Base-by-base conservation (phyloP, 768 basidiomycete genomes). In the Amylocystis lapponica region DNA sequence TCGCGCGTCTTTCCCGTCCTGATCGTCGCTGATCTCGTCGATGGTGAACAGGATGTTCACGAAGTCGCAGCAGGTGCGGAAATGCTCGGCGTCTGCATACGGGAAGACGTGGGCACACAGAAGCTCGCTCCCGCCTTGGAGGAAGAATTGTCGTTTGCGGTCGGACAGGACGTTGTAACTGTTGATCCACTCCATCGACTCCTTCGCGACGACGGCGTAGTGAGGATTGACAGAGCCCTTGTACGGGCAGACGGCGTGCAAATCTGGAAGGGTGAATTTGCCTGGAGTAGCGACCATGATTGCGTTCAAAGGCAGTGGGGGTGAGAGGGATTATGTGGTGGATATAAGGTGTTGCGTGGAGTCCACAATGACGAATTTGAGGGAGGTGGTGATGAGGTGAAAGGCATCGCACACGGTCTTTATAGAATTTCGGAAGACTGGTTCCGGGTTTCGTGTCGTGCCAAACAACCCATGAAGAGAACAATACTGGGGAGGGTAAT, bases 21-120 rank as follows among this genome's bases (percentile, higher is more conserved):
- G 48, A 22, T 46, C 47, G 31, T 52, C 51, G 36, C 51, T 49
- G 41, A 46, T 36, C 19, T 52, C 51, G 41, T 52, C 51, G 27
- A 52, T 25, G 16, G 43, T 35, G 22, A 52, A 43, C 21, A 49
- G 33, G n/a, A 52, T 30, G 45, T 46, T 46, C 27, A 49, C 36
- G 25, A 41, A 47, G 33, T 52, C 51, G 36, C 34, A 43, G 44
- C 39, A 33, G 13, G 51, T 39, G 16, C 45, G 43, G 17, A 46
- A 45, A 20, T n/a, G 34, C 19, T 52, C 48, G 36, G 14, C 25
- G 29, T 27, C 39, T 11, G 48, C 47, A 33, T 42, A 43, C 3
- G 44, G 33, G 27, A 49, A 52, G 27, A 32, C 39, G 26, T 46
- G 33, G 11, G 48, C 43, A 14, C 39, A 39, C 17, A 52, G 41